Base-by-base conservation (phyloP, 192 early-diverging fungal genomes). In the Neocallimastix lanati region DNA sequence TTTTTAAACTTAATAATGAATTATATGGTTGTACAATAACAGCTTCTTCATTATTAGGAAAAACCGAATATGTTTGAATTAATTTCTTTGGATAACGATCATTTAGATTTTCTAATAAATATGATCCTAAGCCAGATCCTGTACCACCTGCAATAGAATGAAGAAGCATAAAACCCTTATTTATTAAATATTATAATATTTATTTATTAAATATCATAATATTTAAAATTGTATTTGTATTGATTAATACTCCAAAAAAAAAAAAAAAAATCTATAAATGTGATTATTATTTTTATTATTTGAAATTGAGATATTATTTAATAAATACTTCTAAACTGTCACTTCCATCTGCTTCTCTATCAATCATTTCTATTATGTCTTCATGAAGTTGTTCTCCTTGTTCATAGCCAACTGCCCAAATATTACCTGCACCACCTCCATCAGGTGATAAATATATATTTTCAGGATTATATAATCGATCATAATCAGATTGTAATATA, bases 1-100 rank as follows among this genome's bases (percentile, higher is more conserved):
- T 84, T 86, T 96, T 97, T 81, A 98, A 85, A 80, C 91, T 92
- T 79, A 99, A 84, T 86, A 99, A 90, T 25, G 94, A 95, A 86
- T 99, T 99, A 82, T 99, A 99, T 18, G 97, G 97, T 84, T 99
- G 97, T 38, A 99, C 96, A 29, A 99, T 95, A 28, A 97, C 94
- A 50, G 91, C 90, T 80, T 96, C 94, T 50, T 94, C 93, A 82
- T 91, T 93, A 83, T 99, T 99, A 15, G 97, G 96, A 83, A 99
- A 99, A 27, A 99, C 97, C 12, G 94, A 96, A 81, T 99, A 99
- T 18, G 97, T 98, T 82, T 98, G 96, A 77, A 98, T 91, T 29
- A 99, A 85, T 86, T 99, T 99, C 81, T 98, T 98, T 29, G 97
- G 96, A 79, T 94, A 99, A 80, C 95, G 86, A 83, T 98, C 97